Evolutionary conservation across 164 flowering plant genomes (phyloP).

Genomic region (Stephania japonica): DNA sequence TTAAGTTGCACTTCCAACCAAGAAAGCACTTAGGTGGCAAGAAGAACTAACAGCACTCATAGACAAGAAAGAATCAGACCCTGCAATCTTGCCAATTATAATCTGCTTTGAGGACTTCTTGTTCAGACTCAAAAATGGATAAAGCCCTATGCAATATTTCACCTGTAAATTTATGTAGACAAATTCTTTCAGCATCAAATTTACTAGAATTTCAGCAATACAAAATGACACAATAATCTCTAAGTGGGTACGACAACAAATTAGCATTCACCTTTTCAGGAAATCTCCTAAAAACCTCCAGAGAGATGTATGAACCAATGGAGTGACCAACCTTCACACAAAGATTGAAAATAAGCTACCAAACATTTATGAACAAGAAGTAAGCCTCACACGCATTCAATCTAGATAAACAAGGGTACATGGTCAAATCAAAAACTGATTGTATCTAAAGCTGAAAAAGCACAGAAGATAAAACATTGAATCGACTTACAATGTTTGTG

Average conservation of each 20-base stretch:
- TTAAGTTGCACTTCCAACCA: background rate
- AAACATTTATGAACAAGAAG: background rate
- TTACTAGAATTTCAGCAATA: background rate
- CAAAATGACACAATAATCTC: conserved; percentile 5
- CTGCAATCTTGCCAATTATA: conserved; percentile 47
- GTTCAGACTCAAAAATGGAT: conserved; percentile 77
- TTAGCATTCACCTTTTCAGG: conserved; percentile 51
- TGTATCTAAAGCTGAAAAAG: too few species aligned
- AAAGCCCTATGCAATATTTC: conserved; percentile 53
- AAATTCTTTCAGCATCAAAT: conserved; percentile 1
- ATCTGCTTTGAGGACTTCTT: conserved; percentile 44
- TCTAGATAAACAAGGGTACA: background rate
- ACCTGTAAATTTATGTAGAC: conserved; percentile 40
- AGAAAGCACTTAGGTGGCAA: background rate
- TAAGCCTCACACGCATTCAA: background rate
- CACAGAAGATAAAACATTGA: background rate
- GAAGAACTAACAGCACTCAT: conserved; percentile 7
- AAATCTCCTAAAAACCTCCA: conserved; percentile 56
- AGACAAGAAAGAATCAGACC: conserved; percentile 33
- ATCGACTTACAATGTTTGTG: background rate
- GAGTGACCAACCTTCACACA: conserved; percentile 84
- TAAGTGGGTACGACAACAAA: background rate
- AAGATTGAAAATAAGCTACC: conserved; percentile 11
- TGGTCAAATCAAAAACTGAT: background rate
- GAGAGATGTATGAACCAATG: conserved; percentile 78